Evolutionary conservation across 306 rosid genomes (phyloP).

Genomic region (Astragalus membranaceus): DNA sequence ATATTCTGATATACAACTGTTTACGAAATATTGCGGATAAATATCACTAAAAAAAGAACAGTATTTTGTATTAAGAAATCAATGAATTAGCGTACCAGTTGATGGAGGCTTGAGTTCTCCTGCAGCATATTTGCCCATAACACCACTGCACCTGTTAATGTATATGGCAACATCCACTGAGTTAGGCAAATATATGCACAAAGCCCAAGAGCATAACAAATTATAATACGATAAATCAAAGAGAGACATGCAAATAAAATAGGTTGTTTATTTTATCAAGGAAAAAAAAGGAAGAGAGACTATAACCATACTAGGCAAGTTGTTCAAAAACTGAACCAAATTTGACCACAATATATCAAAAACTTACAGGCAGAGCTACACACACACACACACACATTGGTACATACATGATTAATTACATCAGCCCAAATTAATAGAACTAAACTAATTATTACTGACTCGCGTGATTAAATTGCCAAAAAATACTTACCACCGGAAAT

Average conservation of each 20-base stretch:
- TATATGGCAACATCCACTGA: background rate
- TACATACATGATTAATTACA: background rate
- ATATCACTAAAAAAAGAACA: background rate
- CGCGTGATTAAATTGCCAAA: background rate
- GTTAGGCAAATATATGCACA: background rate
- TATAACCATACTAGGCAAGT: background rate
- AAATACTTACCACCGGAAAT: constrained; percentile 84
- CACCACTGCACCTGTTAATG: constrained; percentile 93
- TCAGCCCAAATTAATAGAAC: background rate
- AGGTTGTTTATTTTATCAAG: background rate
- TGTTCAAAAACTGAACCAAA: background rate
- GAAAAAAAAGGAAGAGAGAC: background rate
- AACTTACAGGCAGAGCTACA: background rate
- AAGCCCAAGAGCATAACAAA: background rate
- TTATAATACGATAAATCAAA: background rate
- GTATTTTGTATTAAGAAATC: background rate
- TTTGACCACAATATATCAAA: background rate
- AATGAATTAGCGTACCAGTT: constrained; percentile 43
- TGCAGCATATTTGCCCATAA: constrained; percentile 98
- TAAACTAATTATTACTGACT: background rate
- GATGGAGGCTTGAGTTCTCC: constrained; percentile 96
- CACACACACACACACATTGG: background rate
- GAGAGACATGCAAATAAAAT: background rate
- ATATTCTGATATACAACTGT: background rate
- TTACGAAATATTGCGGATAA: background rate